These are phyloP conservation scores for Wickerhamiella siamensis DNA, from an alignment of 805 yeast species.

Conservation along the genomic window DNA sequence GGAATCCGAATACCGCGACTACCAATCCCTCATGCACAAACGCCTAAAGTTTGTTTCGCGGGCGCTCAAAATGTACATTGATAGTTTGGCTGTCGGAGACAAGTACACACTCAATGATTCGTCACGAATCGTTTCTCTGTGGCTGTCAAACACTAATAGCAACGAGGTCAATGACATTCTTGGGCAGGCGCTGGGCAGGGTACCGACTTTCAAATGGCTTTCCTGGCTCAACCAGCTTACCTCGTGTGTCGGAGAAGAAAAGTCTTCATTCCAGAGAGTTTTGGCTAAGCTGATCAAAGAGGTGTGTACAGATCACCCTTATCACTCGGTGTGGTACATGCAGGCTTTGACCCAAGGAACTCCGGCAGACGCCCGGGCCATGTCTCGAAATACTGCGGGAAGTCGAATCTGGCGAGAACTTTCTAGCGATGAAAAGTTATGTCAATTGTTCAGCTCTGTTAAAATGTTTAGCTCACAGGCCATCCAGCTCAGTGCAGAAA, in stretches of 20 bases:
- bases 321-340: slow-evolving; percentile 10
- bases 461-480: not conserved
- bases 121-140: slow-evolving; percentile 54
- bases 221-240: slow-evolving; percentile 76
- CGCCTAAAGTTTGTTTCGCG: slow-evolving; percentile 33
- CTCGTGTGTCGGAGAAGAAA: slow-evolving; percentile 46
- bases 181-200: slow-evolving; percentile 23
- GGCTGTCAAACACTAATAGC: slow-evolving; percentile 51
- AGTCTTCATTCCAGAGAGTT: slow-evolving; percentile 54
- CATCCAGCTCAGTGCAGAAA: slow-evolving; percentile 3
- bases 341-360: not conserved
- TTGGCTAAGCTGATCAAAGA: slow-evolving; percentile 4
- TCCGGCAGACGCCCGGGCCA: not conserved
- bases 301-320: slow-evolving; percentile 7
- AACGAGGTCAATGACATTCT: slow-evolving; percentile 33
- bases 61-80: slow-evolving; percentile 47
- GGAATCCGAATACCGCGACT: slow-evolving; percentile 35
- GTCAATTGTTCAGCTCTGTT: not conserved
- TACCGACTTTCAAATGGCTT: slow-evolving; percentile 50
- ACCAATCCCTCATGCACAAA: slow-evolving; percentile 27
- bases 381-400: not conserved
- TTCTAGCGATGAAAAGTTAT: too few species aligned
- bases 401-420: not conserved
- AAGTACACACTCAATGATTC: slow-evolving; percentile 10
- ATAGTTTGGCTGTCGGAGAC: slow-evolving; percentile 23